Evolutionary conservation across 192 early-diverging fungal species (phyloP).

Genomic region (Allomyces macrogynus): DNA sequence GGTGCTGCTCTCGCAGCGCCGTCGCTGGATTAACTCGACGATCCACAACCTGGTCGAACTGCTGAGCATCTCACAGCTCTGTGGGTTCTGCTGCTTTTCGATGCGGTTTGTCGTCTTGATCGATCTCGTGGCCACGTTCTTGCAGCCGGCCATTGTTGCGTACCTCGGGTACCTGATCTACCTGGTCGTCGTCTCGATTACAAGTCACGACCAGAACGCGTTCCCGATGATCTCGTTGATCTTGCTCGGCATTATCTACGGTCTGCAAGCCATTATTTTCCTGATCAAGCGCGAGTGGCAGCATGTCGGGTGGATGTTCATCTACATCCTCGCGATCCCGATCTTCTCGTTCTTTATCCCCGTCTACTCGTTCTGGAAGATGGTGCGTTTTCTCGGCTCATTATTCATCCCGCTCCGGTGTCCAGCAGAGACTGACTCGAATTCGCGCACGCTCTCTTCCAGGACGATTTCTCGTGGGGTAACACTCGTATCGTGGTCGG

Average conservation of each 20-base stretch:
- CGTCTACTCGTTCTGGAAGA: conserved; percentile 44
- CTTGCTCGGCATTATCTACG: conserved; percentile 73
- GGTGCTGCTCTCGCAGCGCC: conserved; percentile 87
- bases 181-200: conserved; percentile 26
- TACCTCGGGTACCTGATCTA: conserved; percentile 76
- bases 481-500: conserved; percentile 84
- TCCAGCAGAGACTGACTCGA: too few relatives aligned
- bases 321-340: conserved; percentile 78
- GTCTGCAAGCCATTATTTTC: conserved; percentile 72
- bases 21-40: conserved; percentile 99
- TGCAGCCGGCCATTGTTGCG: conserved; percentile 74
- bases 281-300: conserved; percentile 69
- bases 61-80: conserved; percentile 76
- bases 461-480: conserved; percentile 98
- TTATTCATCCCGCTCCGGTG: conserved; percentile 91
- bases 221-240: conserved; percentile 62
- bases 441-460: too few relatives aligned
- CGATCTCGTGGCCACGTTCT: conserved; percentile 78
- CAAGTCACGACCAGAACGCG: conserved; percentile 5
- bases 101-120: conserved; percentile 92
- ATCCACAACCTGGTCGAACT: conserved; percentile 97
- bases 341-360: conserved; percentile 80
- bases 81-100: conserved; percentile 93
- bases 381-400: conserved; percentile 29
- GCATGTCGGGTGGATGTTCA: conserved; percentile 92